These are phyloP conservation scores for Akanthomyces lecanii DNA, from an alignment of 2,329 filamentous ascomycete species.

Conservation along the genomic window DNA sequence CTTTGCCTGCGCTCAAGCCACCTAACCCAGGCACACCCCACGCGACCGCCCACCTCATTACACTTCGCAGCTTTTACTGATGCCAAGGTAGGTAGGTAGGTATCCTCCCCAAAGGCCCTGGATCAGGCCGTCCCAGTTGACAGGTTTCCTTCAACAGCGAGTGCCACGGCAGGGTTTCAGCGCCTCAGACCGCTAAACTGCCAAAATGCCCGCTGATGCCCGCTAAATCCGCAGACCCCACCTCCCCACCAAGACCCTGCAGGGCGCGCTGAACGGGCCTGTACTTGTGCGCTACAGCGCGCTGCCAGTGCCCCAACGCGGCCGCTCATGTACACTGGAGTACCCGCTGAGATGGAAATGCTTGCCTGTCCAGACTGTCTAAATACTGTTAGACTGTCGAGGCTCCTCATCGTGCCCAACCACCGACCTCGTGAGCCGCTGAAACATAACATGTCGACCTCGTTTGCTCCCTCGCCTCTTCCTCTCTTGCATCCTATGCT, in stretches of 20 bases:
- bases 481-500: background rate
- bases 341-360: background rate
- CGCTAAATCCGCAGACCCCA: conserved; percentile 6
- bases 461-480: background rate
- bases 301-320: background rate
- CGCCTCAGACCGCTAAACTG: background rate
- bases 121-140: too few species aligned
- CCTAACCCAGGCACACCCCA: conserved; percentile 4
- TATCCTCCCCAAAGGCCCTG: too few species aligned
- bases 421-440: conserved; percentile 8
- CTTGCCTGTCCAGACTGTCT: background rate
- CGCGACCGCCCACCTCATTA: conserved; percentile 4
- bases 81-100: too few species aligned
- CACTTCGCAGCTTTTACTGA: too few species aligned
- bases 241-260: conserved; percentile 10
- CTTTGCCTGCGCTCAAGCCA: background rate
- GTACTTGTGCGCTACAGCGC: background rate
- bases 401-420: conserved; percentile 3
- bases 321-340: background rate
- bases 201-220: background rate
- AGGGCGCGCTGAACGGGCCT: background rate
- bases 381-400: background rate
- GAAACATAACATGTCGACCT: conserved; percentile 10
- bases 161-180: background rate
- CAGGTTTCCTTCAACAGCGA: too few species aligned